Evolutionary conservation across 75 land plant species (phyloP).

Genomic region (Cryptomeria japonica): DNA sequence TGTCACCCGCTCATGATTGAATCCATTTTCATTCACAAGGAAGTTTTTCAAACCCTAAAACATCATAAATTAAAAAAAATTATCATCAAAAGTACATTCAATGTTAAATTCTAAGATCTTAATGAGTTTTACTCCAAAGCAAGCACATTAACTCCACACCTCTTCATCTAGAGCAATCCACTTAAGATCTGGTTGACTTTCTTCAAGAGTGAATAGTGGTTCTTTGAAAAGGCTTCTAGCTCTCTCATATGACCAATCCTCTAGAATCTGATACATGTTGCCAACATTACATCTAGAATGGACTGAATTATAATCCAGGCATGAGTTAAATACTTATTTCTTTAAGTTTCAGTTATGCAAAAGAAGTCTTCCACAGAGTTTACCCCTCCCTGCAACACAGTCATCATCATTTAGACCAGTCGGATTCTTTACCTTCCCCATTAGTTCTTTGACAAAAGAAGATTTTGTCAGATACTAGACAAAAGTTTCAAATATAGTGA

Average conservation of each 20-base stretch:
- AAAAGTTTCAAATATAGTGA: too few species aligned
- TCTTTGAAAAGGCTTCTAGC: conserved; percentile 90
- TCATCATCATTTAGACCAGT: too few species aligned
- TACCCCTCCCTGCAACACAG: too few species aligned
- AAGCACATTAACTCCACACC: conserved; percentile 28
- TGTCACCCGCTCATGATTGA: conserved; percentile 83
- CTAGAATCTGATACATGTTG: conserved; percentile 82
- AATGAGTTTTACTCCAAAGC: not conserved
- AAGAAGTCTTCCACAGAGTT: too few species aligned
- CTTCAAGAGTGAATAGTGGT: conserved; percentile 55
- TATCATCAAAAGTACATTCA: not conserved
- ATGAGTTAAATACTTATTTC: not conserved
- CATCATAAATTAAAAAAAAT: not conserved
- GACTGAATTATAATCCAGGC: not conserved
- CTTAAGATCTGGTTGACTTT: conserved; percentile 65
- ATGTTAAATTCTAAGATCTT: not conserved
- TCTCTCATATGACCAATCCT: conserved; percentile 89
- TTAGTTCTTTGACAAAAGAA: too few species aligned
- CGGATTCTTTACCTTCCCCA: too few species aligned
- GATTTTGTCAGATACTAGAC: too few species aligned
- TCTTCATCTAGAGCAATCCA: conserved; percentile 95
- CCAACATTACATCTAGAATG: not conserved
- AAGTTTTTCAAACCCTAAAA: conserved; percentile 73
- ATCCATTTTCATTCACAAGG: conserved; percentile 94
- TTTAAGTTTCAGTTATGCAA: not conserved